Base-by-base conservation (phyloP, 345 rosid species). In the Populus euphratica region DNA sequence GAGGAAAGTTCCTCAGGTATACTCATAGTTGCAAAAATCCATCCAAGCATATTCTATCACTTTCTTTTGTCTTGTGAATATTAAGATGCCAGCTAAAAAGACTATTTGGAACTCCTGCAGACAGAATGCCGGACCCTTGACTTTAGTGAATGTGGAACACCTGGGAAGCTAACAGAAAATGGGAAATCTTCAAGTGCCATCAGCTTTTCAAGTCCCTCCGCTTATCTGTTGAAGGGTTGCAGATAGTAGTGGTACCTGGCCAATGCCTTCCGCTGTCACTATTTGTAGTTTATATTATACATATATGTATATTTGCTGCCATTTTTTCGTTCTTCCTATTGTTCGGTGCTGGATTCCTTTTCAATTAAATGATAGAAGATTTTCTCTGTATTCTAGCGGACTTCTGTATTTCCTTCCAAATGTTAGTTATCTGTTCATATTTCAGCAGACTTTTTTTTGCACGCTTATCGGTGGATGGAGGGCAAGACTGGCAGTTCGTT, bases 81-180 rank as follows among this genome's bases (percentile, higher is more conserved):
- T 27, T 23, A 61, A 25, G 56, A 59, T 43, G 25, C 73, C 7
- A 25, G 21, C 63, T 70, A 20, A 86, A 52, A 66, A 77, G 35
- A 21, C 44, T 54, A 8, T 35, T 67, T 66, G 50, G 23, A 66
- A 66, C 56, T 44, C 12, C 3, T 80, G 88, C 91, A 96, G 99
- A 85, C 87, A 27, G 99, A 93, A 81, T 81, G 95, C 23, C 97
- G 99, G 1, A 74, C 82, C 17, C 94, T 96, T 8, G 99, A 96
- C 84, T 96, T 96, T 82, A 94, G 93, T 52, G 99, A 96, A 74
- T 96, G 99, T 35, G 98, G 84, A 75, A 92, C 93, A 47, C 99
- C 98, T 0, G 89, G 80, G 80, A 92, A 88, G 81, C 86, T 82
- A 69, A 85, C 41, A 56, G 94, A 86, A 72, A 82, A 80, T 20